phyloP scores from a whole-genome alignment of 306 rosid species.

The Dicorynia guianensis region DNA sequence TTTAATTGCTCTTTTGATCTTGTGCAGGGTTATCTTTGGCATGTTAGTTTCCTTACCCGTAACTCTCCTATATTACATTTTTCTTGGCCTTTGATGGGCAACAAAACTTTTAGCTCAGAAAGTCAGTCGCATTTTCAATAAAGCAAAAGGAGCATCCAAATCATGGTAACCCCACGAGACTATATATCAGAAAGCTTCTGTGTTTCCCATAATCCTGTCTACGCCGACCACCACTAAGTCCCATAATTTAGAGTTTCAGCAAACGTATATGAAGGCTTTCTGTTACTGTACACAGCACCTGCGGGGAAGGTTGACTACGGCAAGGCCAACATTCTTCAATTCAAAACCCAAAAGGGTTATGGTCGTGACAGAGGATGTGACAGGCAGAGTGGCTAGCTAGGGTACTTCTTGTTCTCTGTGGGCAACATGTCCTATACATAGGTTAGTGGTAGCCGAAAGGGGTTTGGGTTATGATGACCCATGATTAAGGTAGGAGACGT shows the following conservation, averaged over 20 bases:
- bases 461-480: conserved; percentile 30
- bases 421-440: conserved; percentile 18
- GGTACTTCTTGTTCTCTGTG: conserved; percentile 4
- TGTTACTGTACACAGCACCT: conserved; percentile 15
- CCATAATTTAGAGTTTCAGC: conserved; percentile 9
- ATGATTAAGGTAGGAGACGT: conserved; percentile 37
- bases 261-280: conserved; percentile 1
- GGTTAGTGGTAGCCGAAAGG: conserved; percentile 53
- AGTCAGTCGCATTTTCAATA: conserved; percentile 18
- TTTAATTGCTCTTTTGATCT: not conserved
- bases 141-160: conserved; percentile 32
- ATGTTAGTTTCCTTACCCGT: conserved; percentile 59
- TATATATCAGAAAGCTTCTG: not conserved
- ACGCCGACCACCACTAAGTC: conserved; percentile 10
- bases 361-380: conserved; percentile 22
- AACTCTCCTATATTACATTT: conserved; percentile 54
- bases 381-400: conserved; percentile 10
- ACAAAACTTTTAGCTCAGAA: not conserved
- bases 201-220: conserved; percentile 16
- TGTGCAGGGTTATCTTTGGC: conserved; percentile 64
- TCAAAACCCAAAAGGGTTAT: conserved; percentile 7
- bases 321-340: not conserved
- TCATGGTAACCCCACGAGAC: not conserved
- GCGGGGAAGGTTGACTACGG: conserved; percentile 28
- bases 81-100: conserved; percentile 45